Base-by-base conservation (phyloP, 371 early-diverging fungal species). In the Capillidium heterosporum region DNA sequence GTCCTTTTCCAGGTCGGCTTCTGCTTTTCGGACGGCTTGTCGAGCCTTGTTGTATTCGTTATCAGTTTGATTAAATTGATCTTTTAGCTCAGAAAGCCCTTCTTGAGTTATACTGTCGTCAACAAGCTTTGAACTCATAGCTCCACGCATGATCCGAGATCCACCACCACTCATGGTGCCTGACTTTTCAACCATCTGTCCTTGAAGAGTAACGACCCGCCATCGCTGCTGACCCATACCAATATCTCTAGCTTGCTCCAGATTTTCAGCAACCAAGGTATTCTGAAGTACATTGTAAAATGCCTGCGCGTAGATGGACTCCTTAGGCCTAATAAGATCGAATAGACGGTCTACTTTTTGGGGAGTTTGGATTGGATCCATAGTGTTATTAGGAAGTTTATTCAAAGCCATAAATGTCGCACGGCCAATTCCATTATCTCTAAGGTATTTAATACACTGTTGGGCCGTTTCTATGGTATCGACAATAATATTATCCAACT, bases 121-220 rank as follows among this genome's bases (percentile, higher is more conserved):
- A 19, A 69, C 71, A 48, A 84, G 82, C 19, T 69, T 78, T 7
- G 85, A 84, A 65, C 82, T 77, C 95, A 93, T 94, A 21, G 84
- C 89, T 13, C 95, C 94, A 17, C 76, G 80, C 32, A 63, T 65
- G 1, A 69, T 73, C 32, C 68, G 69, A 27, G 75, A 84, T 19
- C 91, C 92, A 60, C 98, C 98, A 62, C 99, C 98, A 19, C 85
- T 83, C 96, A 99, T 95, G 5, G 98, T 85, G 62, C 99, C 99
- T 0, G 89, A 84, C 31, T 77, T 80, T 57, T 99, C 99, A 60
- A 99, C 91, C 46, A 99, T 62, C 59, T 95, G 82, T 1, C 99
- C 99, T 57, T 88, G 90, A 55, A 98, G 63, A 0, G 98, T 99
- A 0, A 99, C 99, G 0, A 98, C 96, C 44, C 97, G 77, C 76